phyloP scores from a whole-genome alignment of 345 rosid genomes.

The Cardamine chenopodiifolia region DNA sequence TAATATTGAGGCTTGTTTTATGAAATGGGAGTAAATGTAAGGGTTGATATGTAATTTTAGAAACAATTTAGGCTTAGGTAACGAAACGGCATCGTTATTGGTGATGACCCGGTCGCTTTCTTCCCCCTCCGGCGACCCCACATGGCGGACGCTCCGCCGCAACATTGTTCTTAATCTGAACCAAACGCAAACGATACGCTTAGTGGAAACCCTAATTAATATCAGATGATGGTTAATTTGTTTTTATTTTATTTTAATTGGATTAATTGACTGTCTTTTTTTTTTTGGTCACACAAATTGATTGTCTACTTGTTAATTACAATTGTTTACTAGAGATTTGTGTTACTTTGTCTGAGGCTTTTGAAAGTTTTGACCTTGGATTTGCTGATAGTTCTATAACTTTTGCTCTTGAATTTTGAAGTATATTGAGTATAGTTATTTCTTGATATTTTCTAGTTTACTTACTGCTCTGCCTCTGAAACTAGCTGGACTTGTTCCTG shows the following conservation, averaged over 20 bases:
- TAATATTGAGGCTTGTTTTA: too few relatives aligned
- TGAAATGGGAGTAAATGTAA: too few relatives aligned
- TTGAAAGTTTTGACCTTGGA: not conserved
- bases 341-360: not conserved
- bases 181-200: not conserved
- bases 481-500: not conserved
- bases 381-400: not conserved
- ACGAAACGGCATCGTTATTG: not conserved
- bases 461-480: not conserved
- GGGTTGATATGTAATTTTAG: too few relatives aligned
- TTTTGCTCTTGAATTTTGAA: not conserved
- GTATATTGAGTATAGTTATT: not conserved
- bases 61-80: not conserved
- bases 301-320: not conserved
- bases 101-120: not conserved
- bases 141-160: constrained; percentile 25
- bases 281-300: not conserved
- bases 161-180: not conserved
- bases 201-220: not conserved
- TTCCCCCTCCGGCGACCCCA: constrained; percentile 1
- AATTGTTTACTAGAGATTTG: not conserved
- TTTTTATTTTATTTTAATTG: too few relatives aligned
- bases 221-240: not conserved
- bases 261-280: too few relatives aligned
- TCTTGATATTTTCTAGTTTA: too few relatives aligned